phyloP scores from a whole-genome alignment of 1,139 yeast species.

The Blastobotrys petasosporus region DNA sequence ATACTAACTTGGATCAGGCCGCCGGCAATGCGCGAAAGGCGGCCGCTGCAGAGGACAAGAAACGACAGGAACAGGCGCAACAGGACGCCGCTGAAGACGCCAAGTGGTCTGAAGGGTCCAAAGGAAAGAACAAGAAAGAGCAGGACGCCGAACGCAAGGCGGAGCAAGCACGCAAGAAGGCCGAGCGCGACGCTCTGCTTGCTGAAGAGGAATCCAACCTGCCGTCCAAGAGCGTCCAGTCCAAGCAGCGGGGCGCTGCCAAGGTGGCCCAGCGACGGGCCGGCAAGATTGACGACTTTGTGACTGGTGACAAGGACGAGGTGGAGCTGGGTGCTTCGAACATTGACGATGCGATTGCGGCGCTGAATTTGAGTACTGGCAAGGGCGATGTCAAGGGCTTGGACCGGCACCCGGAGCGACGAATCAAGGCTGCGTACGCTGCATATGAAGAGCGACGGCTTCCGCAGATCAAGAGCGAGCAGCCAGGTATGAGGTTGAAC shows the following conservation, averaged over 20 bases:
- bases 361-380: slow-evolving; percentile 48
- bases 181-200: slow-evolving; percentile 38
- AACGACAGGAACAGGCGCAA: slow-evolving; percentile 45
- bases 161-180: slow-evolving; percentile 38
- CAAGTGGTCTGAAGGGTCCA: slow-evolving; percentile 68
- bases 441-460: slow-evolving; percentile 68
- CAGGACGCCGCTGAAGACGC: slow-evolving; percentile 53
- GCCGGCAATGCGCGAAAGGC: slow-evolving; percentile 71
- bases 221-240: slow-evolving; percentile 50
- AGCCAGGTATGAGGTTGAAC: slow-evolving; percentile 74
- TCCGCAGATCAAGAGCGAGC: slow-evolving; percentile 68
- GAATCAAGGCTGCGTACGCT: slow-evolving; percentile 74
- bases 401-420: slow-evolving; percentile 84
- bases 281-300: slow-evolving; percentile 54
- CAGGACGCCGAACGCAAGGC: slow-evolving; percentile 38
- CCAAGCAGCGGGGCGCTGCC: slow-evolving; percentile 65
- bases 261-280: slow-evolving; percentile 59
- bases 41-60: slow-evolving; percentile 57
- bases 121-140: slow-evolving; percentile 63
- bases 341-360: slow-evolving; percentile 73
- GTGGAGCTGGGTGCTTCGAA: slow-evolving; percentile 65
- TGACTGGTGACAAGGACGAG: slow-evolving; percentile 16
- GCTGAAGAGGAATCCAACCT: slow-evolving; percentile 62
- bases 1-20: slow-evolving; percentile 30
- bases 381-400: slow-evolving; percentile 49